These are phyloP conservation scores for Venturia pyrina DNA, from an alignment of 2,329 filamentous ascomycete species.

Conservation along the genomic window DNA sequence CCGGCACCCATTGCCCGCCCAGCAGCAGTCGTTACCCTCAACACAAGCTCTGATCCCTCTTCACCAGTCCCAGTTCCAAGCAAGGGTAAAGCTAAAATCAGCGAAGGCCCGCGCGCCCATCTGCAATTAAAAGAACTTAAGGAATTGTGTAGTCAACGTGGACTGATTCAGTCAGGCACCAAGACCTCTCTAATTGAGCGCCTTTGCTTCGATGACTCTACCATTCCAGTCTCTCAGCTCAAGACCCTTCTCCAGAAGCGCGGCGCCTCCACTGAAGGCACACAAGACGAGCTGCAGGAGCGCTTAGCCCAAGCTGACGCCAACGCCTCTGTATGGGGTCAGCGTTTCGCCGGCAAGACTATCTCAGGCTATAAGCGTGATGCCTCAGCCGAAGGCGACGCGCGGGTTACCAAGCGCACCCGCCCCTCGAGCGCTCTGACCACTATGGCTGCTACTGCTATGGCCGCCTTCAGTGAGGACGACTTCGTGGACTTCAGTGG, in stretches of 20 bases:
- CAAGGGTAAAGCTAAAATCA: neutral
- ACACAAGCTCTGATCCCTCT: neutral
- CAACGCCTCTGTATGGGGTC: conserved; percentile 3
- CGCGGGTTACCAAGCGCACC: neutral
- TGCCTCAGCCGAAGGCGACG: neutral
- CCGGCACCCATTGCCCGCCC: neutral
- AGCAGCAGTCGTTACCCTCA: neutral
- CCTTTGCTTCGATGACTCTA: neutral
- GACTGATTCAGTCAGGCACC: neutral
- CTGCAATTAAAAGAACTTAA: neutral
- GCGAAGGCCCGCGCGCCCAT: neutral
- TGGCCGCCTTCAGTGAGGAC: neutral
- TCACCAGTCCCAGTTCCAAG: neutral
- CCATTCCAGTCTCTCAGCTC: neutral
- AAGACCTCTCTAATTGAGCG: neutral
- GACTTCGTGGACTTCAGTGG: neutral
- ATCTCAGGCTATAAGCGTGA: neutral
- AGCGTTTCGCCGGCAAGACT: neutral
- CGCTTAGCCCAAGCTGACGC: neutral
- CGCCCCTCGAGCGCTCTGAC: neutral
- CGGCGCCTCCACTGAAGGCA: neutral
- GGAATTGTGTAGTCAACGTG: neutral
- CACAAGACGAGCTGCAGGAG: neutral
- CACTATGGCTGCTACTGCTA: neutral
- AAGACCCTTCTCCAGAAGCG: neutral